Evolutionary conservation across 345 rosid species (phyloP).

Genomic region (Hibiscus tridactylites): DNA sequence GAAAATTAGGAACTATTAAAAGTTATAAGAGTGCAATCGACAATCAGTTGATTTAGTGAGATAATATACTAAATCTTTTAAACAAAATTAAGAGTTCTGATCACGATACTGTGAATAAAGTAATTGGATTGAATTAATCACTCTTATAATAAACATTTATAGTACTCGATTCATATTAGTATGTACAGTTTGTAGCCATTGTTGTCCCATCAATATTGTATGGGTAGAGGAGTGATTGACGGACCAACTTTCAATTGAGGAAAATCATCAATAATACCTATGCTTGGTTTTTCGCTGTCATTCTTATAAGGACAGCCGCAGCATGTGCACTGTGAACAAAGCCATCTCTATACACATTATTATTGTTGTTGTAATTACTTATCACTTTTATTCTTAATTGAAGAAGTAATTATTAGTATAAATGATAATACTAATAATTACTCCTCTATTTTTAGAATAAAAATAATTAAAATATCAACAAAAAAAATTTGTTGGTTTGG

Average conservation of each 20-base stretch:
- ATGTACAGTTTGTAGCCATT: too few relatives aligned
- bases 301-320: constrained; percentile 10
- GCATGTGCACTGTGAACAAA: constrained; percentile 6
- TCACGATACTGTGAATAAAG: too few relatives aligned
- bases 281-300: neutral
- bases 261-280: neutral
- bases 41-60: too few relatives aligned
- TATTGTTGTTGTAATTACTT: neutral
- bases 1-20: neutral
- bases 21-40: too few relatives aligned
- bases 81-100: too few relatives aligned
- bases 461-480: neutral
- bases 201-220: neutral
- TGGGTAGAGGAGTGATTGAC: constrained; percentile 1
- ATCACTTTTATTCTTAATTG: neutral
- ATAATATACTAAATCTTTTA: too few relatives aligned
- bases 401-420: neutral
- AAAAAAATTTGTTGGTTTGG: too few relatives aligned
- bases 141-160: too few relatives aligned
- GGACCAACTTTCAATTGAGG: neutral
- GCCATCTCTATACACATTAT: neutral
- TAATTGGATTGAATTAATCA: too few relatives aligned
- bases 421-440: neutral
- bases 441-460: neutral
- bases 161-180: too few relatives aligned